Evolutionary conservation across 2,329 filamentous ascomycete genomes (phyloP), one percentile per base, ranked within the genome.

Genomic region (Ophiostoma triangulosporum): DNA sequence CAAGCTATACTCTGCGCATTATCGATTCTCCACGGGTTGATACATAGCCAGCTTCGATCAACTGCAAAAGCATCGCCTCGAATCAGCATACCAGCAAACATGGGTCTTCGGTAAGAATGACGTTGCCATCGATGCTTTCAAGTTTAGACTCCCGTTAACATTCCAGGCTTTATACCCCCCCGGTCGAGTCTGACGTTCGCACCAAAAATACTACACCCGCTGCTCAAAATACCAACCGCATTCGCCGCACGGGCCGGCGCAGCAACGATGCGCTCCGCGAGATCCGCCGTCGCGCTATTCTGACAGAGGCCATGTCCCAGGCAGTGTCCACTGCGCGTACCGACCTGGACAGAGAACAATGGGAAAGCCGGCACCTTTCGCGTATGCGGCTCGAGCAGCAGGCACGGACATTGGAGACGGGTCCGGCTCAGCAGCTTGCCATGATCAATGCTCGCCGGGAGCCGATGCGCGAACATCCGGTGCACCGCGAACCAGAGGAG

Each of bases 161-260:
- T 20, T n/a, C 3, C 51, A 62, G 60, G 12, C 52, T 62, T 1
- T 61, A 62, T 48, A 50, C 57, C 26, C 48, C 59, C 1, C 59
- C 58, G 29, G 57, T 59, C 49, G 57, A 61, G 33, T 58, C 58
- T 26, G 58, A 62, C 27, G 38, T 59, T 12, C 57, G 54, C 31
- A 48, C 35, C 50, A 58, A 59, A 31, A 22, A 51, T 40, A 15
- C 46, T 6, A 20, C 48, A 26, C 26, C 32, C 11, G n/a, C 50
- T 22, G 40, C 46, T 17, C 45, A 27, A 17, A 33, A 31, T 24
- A 6, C 43, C 15, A 46, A 38, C 22, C 54, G 54, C 32, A 49
- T 60, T 38, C 57, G 57, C 17, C 60, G 60, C 49, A 12, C 17
- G 35, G 52, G 53, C 20, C 60, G 49, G 11, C 53, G 51, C 3